These are phyloP conservation scores for Blepharisma japonicum DNA, from an alignment of 73 alveolate genomes.

Conservation along the genomic window DNA sequence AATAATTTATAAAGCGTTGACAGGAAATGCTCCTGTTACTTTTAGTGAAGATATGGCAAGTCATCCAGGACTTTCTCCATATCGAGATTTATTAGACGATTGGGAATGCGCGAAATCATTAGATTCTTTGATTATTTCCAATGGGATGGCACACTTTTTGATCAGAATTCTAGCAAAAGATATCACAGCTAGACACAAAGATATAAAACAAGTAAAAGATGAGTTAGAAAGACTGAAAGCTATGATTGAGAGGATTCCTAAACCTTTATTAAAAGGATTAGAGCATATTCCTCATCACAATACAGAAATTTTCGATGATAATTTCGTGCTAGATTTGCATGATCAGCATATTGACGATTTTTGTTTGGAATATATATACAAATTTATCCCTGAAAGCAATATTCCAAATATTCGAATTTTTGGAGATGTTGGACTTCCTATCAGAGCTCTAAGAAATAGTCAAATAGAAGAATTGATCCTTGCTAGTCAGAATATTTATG, in stretches of 20 bases:
- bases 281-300: slow-evolving; percentile 36
- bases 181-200: slow-evolving; percentile 36
- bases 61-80: not conserved
- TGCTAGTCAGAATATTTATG: slow-evolving; percentile 8
- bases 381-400: slow-evolving; percentile 17
- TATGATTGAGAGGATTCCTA: slow-evolving; percentile 50
- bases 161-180: slow-evolving; percentile 47
- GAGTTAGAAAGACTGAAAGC: slow-evolving; percentile 45
- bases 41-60: slow-evolving; percentile 22
- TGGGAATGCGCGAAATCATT: slow-evolving; percentile 53
- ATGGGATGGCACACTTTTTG: slow-evolving; percentile 56
- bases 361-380: slow-evolving; percentile 20
- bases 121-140: slow-evolving; percentile 51
- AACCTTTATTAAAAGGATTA: slow-evolving; percentile 39
- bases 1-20: slow-evolving; percentile 47
- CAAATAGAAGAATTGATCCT: not conserved
- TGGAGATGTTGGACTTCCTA: slow-evolving; percentile 20
- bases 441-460: slow-evolving; percentile 3
- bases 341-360: slow-evolving; percentile 8
- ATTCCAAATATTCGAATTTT: slow-evolving; percentile 15
- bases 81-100: slow-evolving; percentile 10
- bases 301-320: not conserved
- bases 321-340: not conserved
- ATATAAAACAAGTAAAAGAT: slow-evolving; percentile 32
- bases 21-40: slow-evolving; percentile 48